A percentile compares a stretch with the other conserved stretches of the same genome.
phyloP scores from a whole-genome alignment of 148 eudicot genomes.

The Rhododendron henanense region DNA sequence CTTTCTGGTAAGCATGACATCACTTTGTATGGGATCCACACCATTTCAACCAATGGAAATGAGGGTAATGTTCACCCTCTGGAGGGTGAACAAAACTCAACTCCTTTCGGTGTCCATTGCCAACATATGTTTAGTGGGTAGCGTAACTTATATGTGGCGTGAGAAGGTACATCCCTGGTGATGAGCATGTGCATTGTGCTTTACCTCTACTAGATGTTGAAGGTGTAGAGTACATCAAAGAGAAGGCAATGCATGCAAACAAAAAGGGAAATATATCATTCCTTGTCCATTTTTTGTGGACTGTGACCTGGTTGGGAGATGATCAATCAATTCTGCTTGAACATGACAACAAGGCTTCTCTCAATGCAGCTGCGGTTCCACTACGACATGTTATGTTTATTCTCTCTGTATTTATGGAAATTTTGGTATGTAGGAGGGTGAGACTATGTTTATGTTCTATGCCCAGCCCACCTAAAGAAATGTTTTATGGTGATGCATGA shows the following conservation, averaged over 20 bases:
- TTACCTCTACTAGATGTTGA: background rate
- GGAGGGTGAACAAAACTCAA: no score
- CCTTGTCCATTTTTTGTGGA: background rate
- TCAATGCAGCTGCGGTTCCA: background rate
- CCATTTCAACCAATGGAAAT: no score
- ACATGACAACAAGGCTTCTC: background rate
- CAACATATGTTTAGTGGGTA: background rate
- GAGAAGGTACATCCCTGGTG: background rate
- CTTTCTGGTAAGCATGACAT: no score
- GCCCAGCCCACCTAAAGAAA: background rate
- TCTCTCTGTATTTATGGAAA: background rate
- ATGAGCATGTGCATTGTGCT: background rate
- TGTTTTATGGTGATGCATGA: background rate
- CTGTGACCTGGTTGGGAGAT: background rate
- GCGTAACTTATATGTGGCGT: background rate
- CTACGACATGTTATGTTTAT: background rate
- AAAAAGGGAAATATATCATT: background rate
- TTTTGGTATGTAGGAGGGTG: background rate
- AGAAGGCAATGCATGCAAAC: background rate
- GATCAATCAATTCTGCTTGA: background rate
- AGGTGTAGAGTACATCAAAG: constrained; percentile 1
- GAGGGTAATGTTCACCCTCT: no score
- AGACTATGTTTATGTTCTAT: background rate
- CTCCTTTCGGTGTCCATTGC: background rate
- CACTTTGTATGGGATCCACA: no score